A percentile compares a stretch with the other conserved stretches of the same genome.
These are phyloP conservation scores for Pythium rishiriense DNA, from an alignment of 352 stramenopile species.

Conservation along the genomic window DNA sequence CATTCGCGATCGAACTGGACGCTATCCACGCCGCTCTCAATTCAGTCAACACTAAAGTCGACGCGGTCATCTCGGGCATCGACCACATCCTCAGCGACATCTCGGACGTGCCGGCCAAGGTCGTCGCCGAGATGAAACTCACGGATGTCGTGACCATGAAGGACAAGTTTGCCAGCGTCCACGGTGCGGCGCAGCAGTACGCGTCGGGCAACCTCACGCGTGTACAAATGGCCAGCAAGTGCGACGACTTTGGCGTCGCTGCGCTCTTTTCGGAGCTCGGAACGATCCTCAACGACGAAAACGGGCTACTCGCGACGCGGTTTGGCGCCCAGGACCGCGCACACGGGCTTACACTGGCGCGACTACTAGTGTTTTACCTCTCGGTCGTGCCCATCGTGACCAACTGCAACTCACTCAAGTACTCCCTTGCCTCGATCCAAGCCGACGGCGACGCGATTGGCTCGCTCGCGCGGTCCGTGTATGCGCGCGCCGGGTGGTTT, in stretches of 20 bases:
- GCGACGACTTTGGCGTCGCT: slow-evolving; percentile 45
- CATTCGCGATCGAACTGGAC: slow-evolving; percentile 32
- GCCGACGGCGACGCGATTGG: slow-evolving; percentile 35
- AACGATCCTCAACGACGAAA: slow-evolving; percentile 46
- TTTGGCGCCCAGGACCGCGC: slow-evolving; percentile 34
- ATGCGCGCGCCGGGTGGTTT: slow-evolving; percentile 34
- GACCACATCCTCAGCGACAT: slow-evolving; percentile 38
- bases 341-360: slow-evolving; percentile 31
- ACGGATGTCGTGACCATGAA: slow-evolving; percentile 46
- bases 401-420: slow-evolving; percentile 56
- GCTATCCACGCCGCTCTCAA: slow-evolving; percentile 34
- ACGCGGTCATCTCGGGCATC: slow-evolving; percentile 35
- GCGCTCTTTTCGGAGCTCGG: slow-evolving; percentile 48
- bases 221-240: slow-evolving; percentile 46
- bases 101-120: slow-evolving; percentile 39
- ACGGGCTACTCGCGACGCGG: slow-evolving; percentile 31
- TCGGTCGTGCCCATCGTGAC: slow-evolving; percentile 42
- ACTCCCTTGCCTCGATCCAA: slow-evolving; percentile 40
- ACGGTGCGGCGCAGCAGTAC: slow-evolving; percentile 36
- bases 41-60: slow-evolving; percentile 29
- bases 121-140: slow-evolving; percentile 52
- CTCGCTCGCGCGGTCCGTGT: slow-evolving; percentile 24
- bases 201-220: slow-evolving; percentile 35
- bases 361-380: slow-evolving; percentile 48
- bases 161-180: slow-evolving; percentile 45